These are phyloP conservation scores for Wickerhamomyces sp. DNA, from an alignment of 1,139 yeast genomes.

Conservation along the genomic window DNA sequence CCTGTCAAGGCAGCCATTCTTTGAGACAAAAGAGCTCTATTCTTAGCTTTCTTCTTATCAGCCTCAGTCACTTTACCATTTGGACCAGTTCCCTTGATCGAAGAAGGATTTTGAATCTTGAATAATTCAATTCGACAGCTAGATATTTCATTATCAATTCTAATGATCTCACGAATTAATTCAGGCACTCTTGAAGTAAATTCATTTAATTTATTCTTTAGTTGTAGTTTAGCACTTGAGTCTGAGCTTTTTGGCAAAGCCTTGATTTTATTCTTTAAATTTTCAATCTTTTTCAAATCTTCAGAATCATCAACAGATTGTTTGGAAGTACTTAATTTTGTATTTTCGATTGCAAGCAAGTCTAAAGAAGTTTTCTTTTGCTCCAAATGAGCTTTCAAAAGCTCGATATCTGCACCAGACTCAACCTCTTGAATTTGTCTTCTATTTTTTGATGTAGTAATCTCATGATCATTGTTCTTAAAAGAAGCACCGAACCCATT, in stretches of 20 bases:
- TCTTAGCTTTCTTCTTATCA: constrained; percentile 74
- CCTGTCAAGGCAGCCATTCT: constrained; percentile 95
- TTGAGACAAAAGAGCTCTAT: constrained; percentile 72
- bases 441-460: constrained; percentile 15
- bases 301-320: constrained; percentile 18
- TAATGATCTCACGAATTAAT: constrained; percentile 59
- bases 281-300: constrained; percentile 49
- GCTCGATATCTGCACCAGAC: constrained; percentile 10
- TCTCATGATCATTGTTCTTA: constrained; percentile 35
- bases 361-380: constrained; percentile 56
- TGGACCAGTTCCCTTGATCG: constrained; percentile 77
- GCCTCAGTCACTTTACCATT: constrained; percentile 80
- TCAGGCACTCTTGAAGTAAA: constrained; percentile 71
- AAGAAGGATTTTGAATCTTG: constrained; percentile 61
- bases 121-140: constrained; percentile 61
- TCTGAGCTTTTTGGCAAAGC: constrained; percentile 25
- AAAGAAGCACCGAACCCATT: constrained; percentile 27
- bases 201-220: constrained; percentile 31
- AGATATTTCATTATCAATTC: constrained; percentile 67
- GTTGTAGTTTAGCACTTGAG: constrained; percentile 29
- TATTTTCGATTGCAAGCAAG: constrained; percentile 21
- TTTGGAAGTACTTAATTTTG: constrained; percentile 10
- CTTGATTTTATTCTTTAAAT: constrained; percentile 57
- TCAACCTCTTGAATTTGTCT: constrained; percentile 4
- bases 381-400: constrained; percentile 33